Evolutionary conservation across 768 basidiomycete species (phyloP).

Genomic region (Agrocybe chaxingu): DNA sequence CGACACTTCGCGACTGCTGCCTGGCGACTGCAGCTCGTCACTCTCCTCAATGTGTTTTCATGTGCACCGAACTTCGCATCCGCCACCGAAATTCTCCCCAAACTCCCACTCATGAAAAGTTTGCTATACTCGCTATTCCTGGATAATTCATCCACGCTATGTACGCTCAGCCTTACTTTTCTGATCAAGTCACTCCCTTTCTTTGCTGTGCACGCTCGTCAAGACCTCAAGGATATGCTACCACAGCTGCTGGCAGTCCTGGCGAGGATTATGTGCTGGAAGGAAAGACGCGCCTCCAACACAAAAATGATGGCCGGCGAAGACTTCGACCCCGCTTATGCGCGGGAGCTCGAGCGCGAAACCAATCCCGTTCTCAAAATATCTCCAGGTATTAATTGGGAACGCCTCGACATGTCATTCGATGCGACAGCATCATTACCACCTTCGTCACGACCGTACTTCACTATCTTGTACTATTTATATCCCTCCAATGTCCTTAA

Average conservation of each 20-base stretch:
- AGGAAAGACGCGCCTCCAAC: constrained; percentile 40
- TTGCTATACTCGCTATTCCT: constrained; percentile 67
- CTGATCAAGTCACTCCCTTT: constrained; percentile 73
- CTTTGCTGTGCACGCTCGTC: constrained; percentile 61
- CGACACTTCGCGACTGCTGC: constrained; percentile 56
- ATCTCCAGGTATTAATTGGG: constrained; percentile 63
- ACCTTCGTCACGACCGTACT: constrained; percentile 64
- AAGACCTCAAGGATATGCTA: constrained; percentile 54
- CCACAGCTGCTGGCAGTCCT: constrained; percentile 67
- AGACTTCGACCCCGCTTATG: constrained; percentile 29
- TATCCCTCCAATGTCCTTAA: constrained; percentile 86
- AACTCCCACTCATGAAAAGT: constrained; percentile 60
- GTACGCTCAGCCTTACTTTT: constrained; percentile 59
- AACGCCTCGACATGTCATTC: constrained; percentile 61
- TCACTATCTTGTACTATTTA: constrained; percentile 82
- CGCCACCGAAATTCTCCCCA: constrained; percentile 48
- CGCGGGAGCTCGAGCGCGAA: constrained; percentile 38
- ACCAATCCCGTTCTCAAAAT: constrained; percentile 36
- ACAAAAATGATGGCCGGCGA: constrained; percentile 25
- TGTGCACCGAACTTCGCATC: constrained; percentile 51
- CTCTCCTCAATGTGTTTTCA: constrained; percentile 61
- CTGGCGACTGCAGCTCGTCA: constrained; percentile 66
- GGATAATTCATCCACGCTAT: constrained; percentile 73
- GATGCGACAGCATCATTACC: constrained; percentile 46
- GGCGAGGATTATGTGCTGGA: constrained; percentile 75